Percentiles rank a stretch among this genome's conserved stretches.
phyloP scores from a whole-genome alignment of 176 grass and related monocot species.

The Puccinellia tenuiflora region DNA sequence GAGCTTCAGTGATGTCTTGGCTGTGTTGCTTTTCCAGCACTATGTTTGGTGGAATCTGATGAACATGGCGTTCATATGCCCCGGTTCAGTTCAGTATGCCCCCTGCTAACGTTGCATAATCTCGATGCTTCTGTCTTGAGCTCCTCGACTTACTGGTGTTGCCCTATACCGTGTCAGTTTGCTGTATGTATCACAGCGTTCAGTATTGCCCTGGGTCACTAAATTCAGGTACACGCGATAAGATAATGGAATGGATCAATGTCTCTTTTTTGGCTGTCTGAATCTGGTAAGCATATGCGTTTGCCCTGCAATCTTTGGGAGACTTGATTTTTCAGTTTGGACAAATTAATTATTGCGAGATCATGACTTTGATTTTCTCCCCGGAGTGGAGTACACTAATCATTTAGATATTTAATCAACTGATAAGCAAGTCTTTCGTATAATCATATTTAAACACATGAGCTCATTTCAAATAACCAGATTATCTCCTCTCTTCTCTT shows the following conservation, averaged over 20 bases:
- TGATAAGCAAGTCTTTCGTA: too few relatives aligned
- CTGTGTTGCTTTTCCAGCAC: neutral
- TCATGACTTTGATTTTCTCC: too few relatives aligned
- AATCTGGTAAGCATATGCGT: neutral
- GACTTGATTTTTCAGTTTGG: too few relatives aligned
- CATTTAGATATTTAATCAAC: too few relatives aligned
- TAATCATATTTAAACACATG: neutral
- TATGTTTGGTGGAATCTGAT: neutral
- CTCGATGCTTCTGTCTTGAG: too few relatives aligned
- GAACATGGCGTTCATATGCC: neutral
- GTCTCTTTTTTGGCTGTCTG: neutral
- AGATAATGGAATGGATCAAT: neutral
- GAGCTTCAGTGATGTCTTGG: neutral
- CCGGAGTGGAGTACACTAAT: too few relatives aligned
- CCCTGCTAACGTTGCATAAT: neutral
- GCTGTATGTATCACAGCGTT: neutral
- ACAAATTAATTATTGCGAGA: too few relatives aligned
- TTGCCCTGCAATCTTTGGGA: too few relatives aligned
- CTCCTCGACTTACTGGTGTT: too few relatives aligned
- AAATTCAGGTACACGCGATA: neutral
- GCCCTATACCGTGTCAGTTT: too few relatives aligned
- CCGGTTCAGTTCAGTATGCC: neutral
- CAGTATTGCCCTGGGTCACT: neutral
- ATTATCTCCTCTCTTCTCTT: neutral
- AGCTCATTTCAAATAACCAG: neutral